Base-by-base conservation (phyloP, 148 eudicot species). In the Polygonum maritimum region DNA sequence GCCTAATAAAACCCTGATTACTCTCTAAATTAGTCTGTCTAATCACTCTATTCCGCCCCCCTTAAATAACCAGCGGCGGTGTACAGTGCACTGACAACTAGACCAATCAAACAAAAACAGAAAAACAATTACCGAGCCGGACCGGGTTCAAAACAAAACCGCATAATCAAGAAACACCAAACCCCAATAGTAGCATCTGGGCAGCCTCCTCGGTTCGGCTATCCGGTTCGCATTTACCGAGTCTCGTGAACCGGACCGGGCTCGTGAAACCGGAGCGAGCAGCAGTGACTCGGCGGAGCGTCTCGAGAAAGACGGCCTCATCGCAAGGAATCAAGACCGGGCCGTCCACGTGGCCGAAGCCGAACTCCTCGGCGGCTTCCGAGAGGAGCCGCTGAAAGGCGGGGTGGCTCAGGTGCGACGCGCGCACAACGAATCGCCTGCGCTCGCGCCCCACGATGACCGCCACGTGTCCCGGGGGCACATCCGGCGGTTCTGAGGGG, bases 401-500 rank as follows among this genome's bases (percentile, higher is more conserved):
- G 0, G 89, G 93, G 41, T 89, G 91, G 71, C 86, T 87, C 69
- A 89, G 81, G 78, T 87, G 75, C 48, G 84, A 44, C 21, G 85
- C 85, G 2, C 86, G 85, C 0, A 89, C 80, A 12, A 86, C 75
- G 35, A 81, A 87, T 13, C 93, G 62, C 51, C 75, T 65, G 2
- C 77, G 47, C n/a, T 33, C 67, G 19, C 19, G 45, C 5, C 93
- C 93, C 13, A 89, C 91, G 40, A 13, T 44, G 14, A 89, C 81
- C 26, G 88, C 93, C 77, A 89, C 91, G 84, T 89, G 89, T 77
- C 91, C 93, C 2, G 88, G 81, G 1, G 91, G 93, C 0, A 89
- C 91, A 55, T 89, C 85, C 60, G 79, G 41, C 51, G 85, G 87
- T 54, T 26, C 26, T 1, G 60, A 54, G 0, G 26, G 7, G 2